phyloP scores from a whole-genome alignment of 768 basidiomycete genomes.

The Infundibulicybe gibba region DNA sequence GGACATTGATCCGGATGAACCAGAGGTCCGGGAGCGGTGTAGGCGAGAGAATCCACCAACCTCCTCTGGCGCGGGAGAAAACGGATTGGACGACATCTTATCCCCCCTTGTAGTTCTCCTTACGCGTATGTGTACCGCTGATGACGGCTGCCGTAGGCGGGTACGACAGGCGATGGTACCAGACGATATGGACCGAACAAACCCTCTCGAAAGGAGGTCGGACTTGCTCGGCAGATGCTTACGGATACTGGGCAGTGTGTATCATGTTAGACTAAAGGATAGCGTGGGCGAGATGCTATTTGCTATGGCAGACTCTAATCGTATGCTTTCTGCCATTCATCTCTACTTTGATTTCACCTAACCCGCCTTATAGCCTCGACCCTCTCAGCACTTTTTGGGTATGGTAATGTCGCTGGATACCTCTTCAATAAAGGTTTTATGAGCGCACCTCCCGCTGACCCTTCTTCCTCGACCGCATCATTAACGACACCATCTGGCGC shows the following conservation, averaged over 20 bases:
- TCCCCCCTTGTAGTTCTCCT: slow-evolving; percentile 76
- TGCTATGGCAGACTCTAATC: slow-evolving; percentile 76
- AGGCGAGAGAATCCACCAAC: slow-evolving; percentile 47
- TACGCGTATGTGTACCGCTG: slow-evolving; percentile 63
- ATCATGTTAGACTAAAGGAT: slow-evolving; percentile 69
- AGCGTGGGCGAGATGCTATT: slow-evolving; percentile 86
- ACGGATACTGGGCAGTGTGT: slow-evolving; percentile 70
- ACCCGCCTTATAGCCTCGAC: slow-evolving; percentile 43
- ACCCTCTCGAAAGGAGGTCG: slow-evolving; percentile 66
- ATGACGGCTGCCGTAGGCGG: slow-evolving; percentile 50
- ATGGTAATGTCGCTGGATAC: slow-evolving; percentile 94
- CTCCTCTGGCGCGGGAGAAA: slow-evolving; percentile 12
- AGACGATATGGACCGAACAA: slow-evolving; percentile 73
- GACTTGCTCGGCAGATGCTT: slow-evolving; percentile 79
- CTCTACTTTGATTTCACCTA: slow-evolving; percentile 1
- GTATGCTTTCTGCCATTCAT: slow-evolving; percentile 18
- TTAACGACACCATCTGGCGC: slow-evolving; percentile 31
- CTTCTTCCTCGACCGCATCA: slow-evolving; percentile 24
- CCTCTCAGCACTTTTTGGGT: slow-evolving; percentile 80
- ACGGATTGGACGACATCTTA: slow-evolving; percentile 66
- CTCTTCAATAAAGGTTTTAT: slow-evolving; percentile 89
- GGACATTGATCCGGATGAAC: slow-evolving; percentile 58
- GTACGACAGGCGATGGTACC: slow-evolving; percentile 74
- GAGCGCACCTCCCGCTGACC: slow-evolving; percentile 43
- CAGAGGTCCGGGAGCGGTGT: slow-evolving; percentile 48